phyloP scores from a whole-genome alignment of 495 filamentous ascomycete genomes.

The Sordaria brevicollis region DNA sequence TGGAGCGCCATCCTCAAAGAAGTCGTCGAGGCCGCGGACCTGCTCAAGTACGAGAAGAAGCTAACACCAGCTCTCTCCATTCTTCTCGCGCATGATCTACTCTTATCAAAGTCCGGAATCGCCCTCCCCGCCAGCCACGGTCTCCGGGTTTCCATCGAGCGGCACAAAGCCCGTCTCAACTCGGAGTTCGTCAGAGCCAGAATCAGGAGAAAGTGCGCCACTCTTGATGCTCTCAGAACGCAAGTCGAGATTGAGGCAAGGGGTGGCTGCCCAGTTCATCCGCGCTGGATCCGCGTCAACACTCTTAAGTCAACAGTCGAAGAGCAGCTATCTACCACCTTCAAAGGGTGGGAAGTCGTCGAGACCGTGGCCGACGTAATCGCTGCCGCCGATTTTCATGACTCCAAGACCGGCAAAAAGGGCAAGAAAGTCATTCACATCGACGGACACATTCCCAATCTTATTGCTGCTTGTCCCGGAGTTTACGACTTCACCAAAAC shows the following conservation, averaged over 20 bases:
- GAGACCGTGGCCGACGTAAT: slow-evolving; percentile 36
- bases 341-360: slow-evolving; percentile 45
- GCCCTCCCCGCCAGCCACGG: slow-evolving; percentile 67
- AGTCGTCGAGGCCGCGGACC: slow-evolving; percentile 64
- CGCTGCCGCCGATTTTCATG: slow-evolving; percentile 1
- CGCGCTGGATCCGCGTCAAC: slow-evolving; percentile 87
- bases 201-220: slow-evolving; percentile 55
- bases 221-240: slow-evolving; percentile 51
- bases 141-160: slow-evolving; percentile 58
- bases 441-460: slow-evolving; percentile 70
- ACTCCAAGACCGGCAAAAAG: background rate
- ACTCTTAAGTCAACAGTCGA: slow-evolving; percentile 59
- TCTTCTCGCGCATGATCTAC: slow-evolving; percentile 75
- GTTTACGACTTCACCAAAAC: slow-evolving; percentile 53
- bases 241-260: slow-evolving; percentile 36
- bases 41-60: slow-evolving; percentile 73
- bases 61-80: slow-evolving; percentile 71
- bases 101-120: slow-evolving; percentile 72
- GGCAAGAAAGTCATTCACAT: slow-evolving; percentile 34
- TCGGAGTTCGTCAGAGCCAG: slow-evolving; percentile 76
- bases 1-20: slow-evolving; percentile 80
- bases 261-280: slow-evolving; percentile 35
- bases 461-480: slow-evolving; percentile 64
- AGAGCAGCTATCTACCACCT: slow-evolving; percentile 59
- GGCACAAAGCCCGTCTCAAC: slow-evolving; percentile 68